These are phyloP conservation scores for Calendula officinalis DNA, from an alignment of 129 eudicot species.

Conservation along the genomic window DNA sequence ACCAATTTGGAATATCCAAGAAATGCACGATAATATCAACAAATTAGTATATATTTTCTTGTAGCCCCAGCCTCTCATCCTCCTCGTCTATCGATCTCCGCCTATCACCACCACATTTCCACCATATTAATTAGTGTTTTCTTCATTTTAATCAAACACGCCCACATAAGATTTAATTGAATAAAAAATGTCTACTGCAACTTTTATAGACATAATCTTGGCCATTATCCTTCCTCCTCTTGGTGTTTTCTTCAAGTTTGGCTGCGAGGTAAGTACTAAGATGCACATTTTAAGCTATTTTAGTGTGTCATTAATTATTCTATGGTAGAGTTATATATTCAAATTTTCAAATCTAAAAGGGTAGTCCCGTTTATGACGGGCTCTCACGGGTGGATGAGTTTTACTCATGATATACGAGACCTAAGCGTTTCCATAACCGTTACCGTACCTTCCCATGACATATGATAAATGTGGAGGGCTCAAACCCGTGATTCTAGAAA, in stretches of 20 bases:
- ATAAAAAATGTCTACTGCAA: slow-evolving; percentile 35
- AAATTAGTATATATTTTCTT: too few species aligned
- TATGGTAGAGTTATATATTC: neutral
- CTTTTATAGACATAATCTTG: slow-evolving; percentile 47
- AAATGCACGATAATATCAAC: too few species aligned
- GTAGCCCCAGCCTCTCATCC: neutral
- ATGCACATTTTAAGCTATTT: too few species aligned
- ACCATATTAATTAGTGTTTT: neutral
- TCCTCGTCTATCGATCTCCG: slow-evolving; percentile 3
- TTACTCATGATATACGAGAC: too few species aligned
- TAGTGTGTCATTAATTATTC: neutral
- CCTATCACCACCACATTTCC: neutral
- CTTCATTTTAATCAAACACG: neutral
- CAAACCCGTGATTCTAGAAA: neutral
- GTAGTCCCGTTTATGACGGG: too few species aligned
- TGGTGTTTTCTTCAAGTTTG: slow-evolving; percentile 62
- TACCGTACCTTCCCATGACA: too few species aligned
- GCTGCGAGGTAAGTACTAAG: slow-evolving; percentile 39
- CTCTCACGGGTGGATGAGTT: too few species aligned
- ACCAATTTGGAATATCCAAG: neutral
- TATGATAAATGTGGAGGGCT: too few species aligned
- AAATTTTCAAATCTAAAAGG: neutral
- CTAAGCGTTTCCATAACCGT: too few species aligned
- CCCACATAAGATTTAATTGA: neutral
- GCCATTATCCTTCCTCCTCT: slow-evolving; percentile 69